phyloP scores from a whole-genome alignment of 2,329 filamentous ascomycete genomes.

The Metarhizium sp. region DNA sequence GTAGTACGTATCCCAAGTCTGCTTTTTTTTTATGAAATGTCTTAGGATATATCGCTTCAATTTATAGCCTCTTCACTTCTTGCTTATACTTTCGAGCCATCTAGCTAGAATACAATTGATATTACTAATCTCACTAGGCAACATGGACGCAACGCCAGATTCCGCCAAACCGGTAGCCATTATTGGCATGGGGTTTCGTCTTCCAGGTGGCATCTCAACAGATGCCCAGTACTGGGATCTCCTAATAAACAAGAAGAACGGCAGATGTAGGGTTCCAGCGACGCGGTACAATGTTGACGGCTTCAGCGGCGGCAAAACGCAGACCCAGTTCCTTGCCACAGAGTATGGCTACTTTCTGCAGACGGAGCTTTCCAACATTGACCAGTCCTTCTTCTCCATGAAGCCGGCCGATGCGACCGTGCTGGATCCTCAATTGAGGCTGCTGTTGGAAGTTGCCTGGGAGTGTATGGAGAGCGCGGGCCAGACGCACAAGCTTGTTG shows the following conservation, averaged over 20 bases:
- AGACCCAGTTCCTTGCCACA: slow-evolving; percentile 6
- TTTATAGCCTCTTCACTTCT: too few species aligned
- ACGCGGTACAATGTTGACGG: slow-evolving; percentile 17
- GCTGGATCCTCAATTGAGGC: slow-evolving; percentile 21
- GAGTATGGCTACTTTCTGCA: slow-evolving; percentile 18
- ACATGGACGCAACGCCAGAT: not conserved
- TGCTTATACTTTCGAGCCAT: too few species aligned
- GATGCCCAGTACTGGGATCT: slow-evolving; percentile 20
- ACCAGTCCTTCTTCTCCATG: slow-evolving; percentile 20
- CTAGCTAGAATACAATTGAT: too few species aligned
- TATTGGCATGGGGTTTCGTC: slow-evolving; percentile 20
- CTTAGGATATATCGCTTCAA: too few species aligned
- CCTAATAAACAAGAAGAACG: slow-evolving; percentile 16
- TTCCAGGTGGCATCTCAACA: slow-evolving; percentile 19
- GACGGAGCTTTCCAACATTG: slow-evolving; percentile 18
- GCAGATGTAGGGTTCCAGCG: slow-evolving; percentile 15
- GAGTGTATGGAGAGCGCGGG: slow-evolving; percentile 14
- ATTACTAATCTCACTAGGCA: not conserved
- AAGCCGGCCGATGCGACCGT: slow-evolving; percentile 15
- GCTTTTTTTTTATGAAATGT: too few species aligned
- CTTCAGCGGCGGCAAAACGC: slow-evolving; percentile 10
- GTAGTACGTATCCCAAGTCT: too few species aligned
- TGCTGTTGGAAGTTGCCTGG: slow-evolving; percentile 18
- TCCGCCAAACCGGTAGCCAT: slow-evolving; percentile 18
- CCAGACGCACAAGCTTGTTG: not conserved